phyloP scores from a whole-genome alignment of 1,284 basidiomycete genomes.

The Rugosomyces carneus region DNA sequence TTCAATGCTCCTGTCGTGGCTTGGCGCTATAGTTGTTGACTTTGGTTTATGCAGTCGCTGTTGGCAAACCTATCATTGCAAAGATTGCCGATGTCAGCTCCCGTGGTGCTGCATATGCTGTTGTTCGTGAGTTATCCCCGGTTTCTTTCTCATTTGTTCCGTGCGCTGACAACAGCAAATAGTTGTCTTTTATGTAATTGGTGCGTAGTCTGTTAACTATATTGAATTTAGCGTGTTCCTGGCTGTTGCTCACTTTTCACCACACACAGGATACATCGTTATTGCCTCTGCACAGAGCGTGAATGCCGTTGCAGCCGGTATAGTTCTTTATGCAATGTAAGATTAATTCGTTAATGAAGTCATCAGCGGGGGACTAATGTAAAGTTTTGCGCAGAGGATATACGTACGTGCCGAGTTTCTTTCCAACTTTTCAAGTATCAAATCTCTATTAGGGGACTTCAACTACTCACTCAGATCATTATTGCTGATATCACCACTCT shows the following conservation, averaged over 20 bases:
- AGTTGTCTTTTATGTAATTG: conserved; percentile 55
- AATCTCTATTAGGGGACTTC: conserved; percentile 41
- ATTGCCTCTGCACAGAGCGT: conserved; percentile 61
- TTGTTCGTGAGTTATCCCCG: conserved; percentile 47
- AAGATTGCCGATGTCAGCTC: conserved; percentile 71
- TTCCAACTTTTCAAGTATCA: neutral
- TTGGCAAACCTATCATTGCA: conserved; percentile 73
- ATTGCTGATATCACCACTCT: conserved; percentile 79
- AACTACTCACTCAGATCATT: conserved; percentile 70
- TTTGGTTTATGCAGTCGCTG: conserved; percentile 25
- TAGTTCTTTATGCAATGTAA: conserved; percentile 51
- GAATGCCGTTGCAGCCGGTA: conserved; percentile 46
- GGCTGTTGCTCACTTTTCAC: too few species aligned
- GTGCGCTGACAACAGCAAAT: neutral
- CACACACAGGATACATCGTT: conserved; percentile 60
- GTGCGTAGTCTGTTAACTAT: conserved; percentile 19
- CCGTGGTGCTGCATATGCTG: conserved; percentile 52
- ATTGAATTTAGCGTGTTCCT: neutral
- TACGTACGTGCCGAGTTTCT: conserved; percentile 31
- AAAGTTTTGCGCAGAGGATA: conserved; percentile 37
- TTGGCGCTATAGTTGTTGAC: neutral
- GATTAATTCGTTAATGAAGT: conserved; percentile 12
- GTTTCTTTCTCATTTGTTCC: neutral
- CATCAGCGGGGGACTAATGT: neutral
- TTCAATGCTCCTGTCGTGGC: neutral